phyloP scores from a whole-genome alignment of 441 rosid genomes.

The Capsella rubella region DNA sequence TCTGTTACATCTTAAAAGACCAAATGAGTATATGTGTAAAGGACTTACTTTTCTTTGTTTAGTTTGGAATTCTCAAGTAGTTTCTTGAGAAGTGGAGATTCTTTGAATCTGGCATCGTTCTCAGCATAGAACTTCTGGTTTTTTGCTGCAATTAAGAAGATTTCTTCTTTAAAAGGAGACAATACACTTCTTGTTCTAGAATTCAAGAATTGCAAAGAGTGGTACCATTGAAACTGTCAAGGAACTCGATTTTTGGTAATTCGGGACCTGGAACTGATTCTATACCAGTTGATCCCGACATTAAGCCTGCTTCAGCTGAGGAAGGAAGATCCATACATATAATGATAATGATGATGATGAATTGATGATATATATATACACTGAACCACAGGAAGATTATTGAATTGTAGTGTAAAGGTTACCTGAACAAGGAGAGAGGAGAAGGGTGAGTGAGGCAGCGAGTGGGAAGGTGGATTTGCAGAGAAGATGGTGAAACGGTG shows the following conservation, averaged over 20 bases:
- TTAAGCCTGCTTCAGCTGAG: conserved; percentile 79
- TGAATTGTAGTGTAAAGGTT: conserved; percentile 2
- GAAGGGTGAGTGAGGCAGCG: conserved; percentile 71
- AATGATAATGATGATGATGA: conserved; percentile 2
- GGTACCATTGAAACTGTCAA: conserved; percentile 70
- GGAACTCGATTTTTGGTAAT: conserved; percentile 81
- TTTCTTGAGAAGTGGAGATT: conserved; percentile 82
- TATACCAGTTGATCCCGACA: conserved; percentile 81
- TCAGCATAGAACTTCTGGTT: conserved; percentile 94
- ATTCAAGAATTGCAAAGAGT: conserved; percentile 18
- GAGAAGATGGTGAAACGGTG: conserved; percentile 36
- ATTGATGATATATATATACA: not conserved
- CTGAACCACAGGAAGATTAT: not conserved
- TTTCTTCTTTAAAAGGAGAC: conserved; percentile 1
- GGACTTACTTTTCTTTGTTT: conserved; percentile 77
- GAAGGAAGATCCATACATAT: conserved; percentile 30
- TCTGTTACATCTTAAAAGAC: too few relatives aligned
- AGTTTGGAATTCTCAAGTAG: conserved; percentile 74
- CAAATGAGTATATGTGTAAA: not conserved
- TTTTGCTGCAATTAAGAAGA: conserved; percentile 58
- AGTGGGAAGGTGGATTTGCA: conserved; percentile 61
- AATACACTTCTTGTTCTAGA: not conserved
- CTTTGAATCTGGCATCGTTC: conserved; percentile 74
- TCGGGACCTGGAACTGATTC: conserved; percentile 90
- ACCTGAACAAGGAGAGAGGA: conserved; percentile 76